Evolutionary conservation across 2,329 filamentous ascomycete species (phyloP).

Genomic region (Colletotrichum truncatum): DNA sequence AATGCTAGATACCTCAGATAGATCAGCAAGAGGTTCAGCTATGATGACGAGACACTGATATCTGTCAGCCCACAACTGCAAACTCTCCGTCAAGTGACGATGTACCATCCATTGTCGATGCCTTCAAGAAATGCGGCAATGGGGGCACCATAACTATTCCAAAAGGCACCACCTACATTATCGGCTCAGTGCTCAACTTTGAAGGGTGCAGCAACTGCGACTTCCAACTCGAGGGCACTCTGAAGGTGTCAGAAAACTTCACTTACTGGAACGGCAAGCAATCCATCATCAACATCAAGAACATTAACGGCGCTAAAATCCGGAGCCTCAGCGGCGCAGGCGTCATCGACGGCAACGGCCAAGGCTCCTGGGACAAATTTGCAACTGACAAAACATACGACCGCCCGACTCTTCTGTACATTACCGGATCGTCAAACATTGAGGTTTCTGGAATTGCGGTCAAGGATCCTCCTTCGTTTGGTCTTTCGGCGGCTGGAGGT

Average conservation of each 20-base stretch:
- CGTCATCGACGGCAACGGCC: slow-evolving; percentile 57
- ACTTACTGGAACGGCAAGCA: slow-evolving; percentile 51
- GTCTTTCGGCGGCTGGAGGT: slow-evolving; percentile 48
- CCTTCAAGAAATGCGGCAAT: slow-evolving; percentile 45
- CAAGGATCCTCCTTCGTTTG: slow-evolving; percentile 55
- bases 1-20: background rate
- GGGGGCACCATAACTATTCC: slow-evolving; percentile 54
- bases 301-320: slow-evolving; percentile 48
- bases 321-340: slow-evolving; percentile 49
- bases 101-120: slow-evolving; percentile 51
- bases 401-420: slow-evolving; percentile 51
- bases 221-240: slow-evolving; percentile 53
- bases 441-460: slow-evolving; percentile 45
- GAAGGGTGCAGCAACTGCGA: slow-evolving; percentile 52
- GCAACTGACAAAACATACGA: slow-evolving; percentile 46
- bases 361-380: slow-evolving; percentile 50
- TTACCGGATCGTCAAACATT: slow-evolving; percentile 47
- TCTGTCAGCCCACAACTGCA: background rate
- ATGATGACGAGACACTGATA: background rate
- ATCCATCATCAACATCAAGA: slow-evolving; percentile 48
- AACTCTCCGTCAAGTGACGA: slow-evolving; percentile 44
- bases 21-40: too few relatives aligned
- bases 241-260: slow-evolving; percentile 48
- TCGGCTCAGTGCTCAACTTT: slow-evolving; percentile 53
- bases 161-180: slow-evolving; percentile 47